Evolutionary conservation across 768 basidiomycete genomes (phyloP), one percentile per base, ranked within the genome.

Genomic region (Leccinum subtestaceum): DNA sequence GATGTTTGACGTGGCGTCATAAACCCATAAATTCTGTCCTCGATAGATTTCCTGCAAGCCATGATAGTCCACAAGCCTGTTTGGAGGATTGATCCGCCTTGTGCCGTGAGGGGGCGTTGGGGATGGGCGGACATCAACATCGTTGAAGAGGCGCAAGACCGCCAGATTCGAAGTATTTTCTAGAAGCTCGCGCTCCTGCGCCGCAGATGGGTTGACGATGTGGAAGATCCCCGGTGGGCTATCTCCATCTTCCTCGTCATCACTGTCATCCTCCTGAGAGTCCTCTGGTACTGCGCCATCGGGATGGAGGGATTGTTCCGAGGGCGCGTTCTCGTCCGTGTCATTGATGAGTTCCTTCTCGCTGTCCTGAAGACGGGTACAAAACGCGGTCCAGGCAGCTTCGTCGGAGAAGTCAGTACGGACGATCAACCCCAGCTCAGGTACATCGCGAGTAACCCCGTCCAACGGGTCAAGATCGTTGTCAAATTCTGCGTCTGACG

Each of bases 21-120:
- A 93, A 53, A 92, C 80, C 91, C 91, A 92, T 23, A 92, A 63
- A 32, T 77, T 81, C 64, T 82, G 81, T 11, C 91, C 90, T 3
- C 69, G 67, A 67, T 92, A 93, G 15, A 84, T 77, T 70, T 92
- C 91, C 72, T 91, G 90, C 81, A 83, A 84, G 3, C 87, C 85
- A 27, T 76, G 75, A 52, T 76, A 72, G 67, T 88, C 87, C 32
- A 87, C 78, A 17, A 92, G 78, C 46, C 82, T 78, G 68, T 87
- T 84, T 21, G 77, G 77, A 12, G 83, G 78, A 12, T 74, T 71
- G 56, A 82, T 72, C 48, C 78, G 82, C 52, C 75, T 79, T 27
- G 74, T 70, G 27, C 78, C 83, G 2, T 74, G 58, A 32, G 81
- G 80, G 7, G 72, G 80, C 4, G 60, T 56, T 19, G 86, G 87